Percentiles rank a stretch among this genome's conserved stretches.
These are phyloP conservation scores for Arthonia radiata DNA, from an alignment of 495 filamentous ascomycete genomes.

Conservation along the genomic window DNA sequence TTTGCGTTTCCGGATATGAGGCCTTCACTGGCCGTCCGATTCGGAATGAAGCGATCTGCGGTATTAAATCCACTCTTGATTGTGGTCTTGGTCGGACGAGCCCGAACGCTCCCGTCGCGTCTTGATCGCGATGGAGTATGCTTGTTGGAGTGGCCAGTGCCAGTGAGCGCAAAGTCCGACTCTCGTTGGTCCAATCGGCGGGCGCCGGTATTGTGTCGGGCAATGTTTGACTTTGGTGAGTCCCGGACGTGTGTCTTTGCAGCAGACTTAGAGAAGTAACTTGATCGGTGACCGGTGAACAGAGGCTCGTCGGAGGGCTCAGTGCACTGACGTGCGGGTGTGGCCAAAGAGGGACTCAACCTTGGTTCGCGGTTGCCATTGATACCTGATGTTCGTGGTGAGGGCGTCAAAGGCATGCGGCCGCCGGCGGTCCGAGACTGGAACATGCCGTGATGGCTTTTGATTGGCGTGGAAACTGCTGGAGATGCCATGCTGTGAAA, in stretches of 20 bases:
- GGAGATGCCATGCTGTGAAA: slow-evolving; percentile 48
- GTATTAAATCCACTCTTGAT: slow-evolving; percentile 40
- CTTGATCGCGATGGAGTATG: slow-evolving; percentile 50
- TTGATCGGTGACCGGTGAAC: too few relatives aligned
- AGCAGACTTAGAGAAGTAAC: slow-evolving; percentile 44
- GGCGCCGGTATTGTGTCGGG: slow-evolving; percentile 38
- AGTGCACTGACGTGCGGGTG: too few relatives aligned
- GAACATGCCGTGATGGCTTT: slow-evolving; percentile 82
- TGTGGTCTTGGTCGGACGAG: slow-evolving; percentile 55
- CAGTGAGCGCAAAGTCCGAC: slow-evolving; percentile 75
- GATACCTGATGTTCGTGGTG: slow-evolving; percentile 36
- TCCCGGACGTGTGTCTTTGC: slow-evolving; percentile 24
- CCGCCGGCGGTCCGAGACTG: slow-evolving; percentile 79
- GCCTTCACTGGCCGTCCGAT: slow-evolving; percentile 67
- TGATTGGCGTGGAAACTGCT: slow-evolving; percentile 73
- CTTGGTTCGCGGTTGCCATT: slow-evolving; percentile 28
- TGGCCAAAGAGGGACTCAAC: too few relatives aligned
- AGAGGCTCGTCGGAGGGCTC: too few relatives aligned
- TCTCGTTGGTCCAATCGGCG: slow-evolving; percentile 74
- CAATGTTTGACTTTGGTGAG: slow-evolving; percentile 79
- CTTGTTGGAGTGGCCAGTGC: slow-evolving; percentile 38
- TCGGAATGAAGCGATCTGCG: slow-evolving; percentile 93
- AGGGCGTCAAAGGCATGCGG: slow-evolving; percentile 83
- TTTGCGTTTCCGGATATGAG: slow-evolving; percentile 66
- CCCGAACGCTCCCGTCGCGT: slow-evolving; percentile 32